These are phyloP conservation scores for Colletotrichum truncatum DNA, from an alignment of 2,329 filamentous ascomycete species.

Conservation along the genomic window DNA sequence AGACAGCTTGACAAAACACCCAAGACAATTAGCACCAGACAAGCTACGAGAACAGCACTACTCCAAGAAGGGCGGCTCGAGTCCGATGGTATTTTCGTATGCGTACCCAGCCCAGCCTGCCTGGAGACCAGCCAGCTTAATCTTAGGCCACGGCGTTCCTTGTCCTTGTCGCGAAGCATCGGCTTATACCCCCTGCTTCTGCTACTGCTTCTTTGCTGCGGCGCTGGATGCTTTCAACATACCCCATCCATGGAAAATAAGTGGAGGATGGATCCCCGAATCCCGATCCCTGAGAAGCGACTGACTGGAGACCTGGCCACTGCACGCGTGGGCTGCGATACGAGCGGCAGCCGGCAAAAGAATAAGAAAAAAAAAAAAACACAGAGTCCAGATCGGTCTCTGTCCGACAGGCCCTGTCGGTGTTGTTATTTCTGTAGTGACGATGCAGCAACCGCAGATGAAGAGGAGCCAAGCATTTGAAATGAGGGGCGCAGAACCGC, in stretches of 20 bases:
- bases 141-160: constrained; percentile 13
- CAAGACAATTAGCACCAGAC: neutral
- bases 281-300: constrained; percentile 19
- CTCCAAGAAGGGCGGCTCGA: neutral
- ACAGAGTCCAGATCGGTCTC: constrained; percentile 29
- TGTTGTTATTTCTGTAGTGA: constrained; percentile 12
- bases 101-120: neutral
- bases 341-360: constrained; percentile 25
- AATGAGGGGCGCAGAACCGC: neutral
- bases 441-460: constrained; percentile 12
- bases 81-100: neutral
- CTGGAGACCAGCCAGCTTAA: too few relatives aligned
- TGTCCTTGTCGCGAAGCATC: constrained; percentile 5
- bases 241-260: constrained; percentile 7
- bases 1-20: neutral
- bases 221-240: neutral
- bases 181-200: neutral
- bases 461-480: neutral
- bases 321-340: constrained; percentile 19
- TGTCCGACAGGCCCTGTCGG: constrained; percentile 20
- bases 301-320: neutral
- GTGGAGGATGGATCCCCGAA: constrained; percentile 25
- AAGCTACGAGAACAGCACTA: neutral
- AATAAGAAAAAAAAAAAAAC: neutral
- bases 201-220: neutral